A percentile compares a stretch with the other conserved stretches of the same genome.
Evolutionary conservation across 2,329 filamentous ascomycete genomes (phyloP).

Genomic region (Passalora sequoiae): DNA sequence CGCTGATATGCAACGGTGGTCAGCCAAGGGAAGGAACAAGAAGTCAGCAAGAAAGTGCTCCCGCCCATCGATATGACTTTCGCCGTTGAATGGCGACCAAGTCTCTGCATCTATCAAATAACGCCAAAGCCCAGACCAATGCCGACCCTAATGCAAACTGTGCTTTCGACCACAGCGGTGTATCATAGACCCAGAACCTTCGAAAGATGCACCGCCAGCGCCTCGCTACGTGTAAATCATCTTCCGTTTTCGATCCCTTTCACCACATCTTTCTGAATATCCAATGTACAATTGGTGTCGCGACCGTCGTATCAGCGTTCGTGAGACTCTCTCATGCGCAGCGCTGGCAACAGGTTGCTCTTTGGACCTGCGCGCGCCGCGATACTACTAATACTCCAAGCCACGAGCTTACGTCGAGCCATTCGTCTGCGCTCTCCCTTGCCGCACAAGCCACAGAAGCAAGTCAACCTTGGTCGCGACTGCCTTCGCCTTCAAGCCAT

Average conservation of each 20-base stretch:
- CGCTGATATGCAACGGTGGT: too few relatives aligned
- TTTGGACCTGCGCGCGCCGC: too few relatives aligned
- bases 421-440: constrained; percentile 32
- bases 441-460: constrained; percentile 82
- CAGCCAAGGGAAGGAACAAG: too few relatives aligned
- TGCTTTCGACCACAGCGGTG: background rate
- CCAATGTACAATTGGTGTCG: too few relatives aligned
- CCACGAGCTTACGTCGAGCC: background rate
- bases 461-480: constrained; percentile 96
- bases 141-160: background rate
- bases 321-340: too few relatives aligned
- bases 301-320: too few relatives aligned
- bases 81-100: constrained; percentile 5
- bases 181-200: constrained; percentile 1
- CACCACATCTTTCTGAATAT: background rate
- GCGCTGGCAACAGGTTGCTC: too few relatives aligned
- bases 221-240: constrained; percentile 5
- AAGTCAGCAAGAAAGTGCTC: too few relatives aligned
- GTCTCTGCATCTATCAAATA: background rate
- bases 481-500: constrained; percentile 67
- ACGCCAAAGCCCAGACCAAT: background rate
- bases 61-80: too few relatives aligned
- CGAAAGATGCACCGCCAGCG: constrained; percentile 6
- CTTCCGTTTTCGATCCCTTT: constrained; percentile 2
- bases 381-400: too few relatives aligned